These are phyloP conservation scores for Lactarius indigo DNA, from an alignment of 768 basidiomycete species.

Conservation along the genomic window DNA sequence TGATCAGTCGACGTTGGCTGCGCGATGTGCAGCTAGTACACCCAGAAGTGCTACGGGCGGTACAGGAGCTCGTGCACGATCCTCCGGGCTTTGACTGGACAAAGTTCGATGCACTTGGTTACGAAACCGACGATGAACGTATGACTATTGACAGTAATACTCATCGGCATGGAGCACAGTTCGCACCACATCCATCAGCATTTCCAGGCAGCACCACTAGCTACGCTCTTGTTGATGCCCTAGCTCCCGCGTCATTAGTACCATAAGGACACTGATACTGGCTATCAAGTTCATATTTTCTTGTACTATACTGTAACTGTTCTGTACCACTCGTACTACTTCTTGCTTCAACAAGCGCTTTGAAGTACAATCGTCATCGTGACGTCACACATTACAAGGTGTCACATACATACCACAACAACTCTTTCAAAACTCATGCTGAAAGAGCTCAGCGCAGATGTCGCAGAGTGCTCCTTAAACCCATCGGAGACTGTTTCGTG, in stretches of 20 bases:
- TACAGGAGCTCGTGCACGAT: constrained; percentile 47
- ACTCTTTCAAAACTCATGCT: neutral
- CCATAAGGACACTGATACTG: neutral
- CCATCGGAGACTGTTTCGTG: constrained; percentile 11
- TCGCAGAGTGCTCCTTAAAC: neutral
- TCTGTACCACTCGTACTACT: neutral
- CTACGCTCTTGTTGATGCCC: constrained; percentile 32
- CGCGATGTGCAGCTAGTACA: constrained; percentile 38
- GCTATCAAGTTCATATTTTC: neutral
- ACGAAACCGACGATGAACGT: constrained; percentile 47
- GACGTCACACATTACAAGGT: neutral
- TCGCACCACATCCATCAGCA: constrained; percentile 13
- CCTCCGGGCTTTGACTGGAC: constrained; percentile 49
- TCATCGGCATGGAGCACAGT: constrained; percentile 17
- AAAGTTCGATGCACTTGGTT: constrained; percentile 48
- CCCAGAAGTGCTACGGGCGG: constrained; percentile 43
- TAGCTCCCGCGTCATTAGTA: constrained; percentile 25
- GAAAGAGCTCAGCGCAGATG: neutral
- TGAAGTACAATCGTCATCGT: neutral
- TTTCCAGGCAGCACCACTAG: constrained; percentile 24
- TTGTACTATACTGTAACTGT: neutral
- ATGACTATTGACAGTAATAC: constrained; percentile 18
- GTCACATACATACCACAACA: neutral
- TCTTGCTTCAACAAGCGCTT: too few relatives aligned
- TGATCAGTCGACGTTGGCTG: constrained; percentile 71